Evolutionary conservation across 805 yeast genomes (phyloP).

Genomic region (Nakazawaea wyomingensis): DNA sequence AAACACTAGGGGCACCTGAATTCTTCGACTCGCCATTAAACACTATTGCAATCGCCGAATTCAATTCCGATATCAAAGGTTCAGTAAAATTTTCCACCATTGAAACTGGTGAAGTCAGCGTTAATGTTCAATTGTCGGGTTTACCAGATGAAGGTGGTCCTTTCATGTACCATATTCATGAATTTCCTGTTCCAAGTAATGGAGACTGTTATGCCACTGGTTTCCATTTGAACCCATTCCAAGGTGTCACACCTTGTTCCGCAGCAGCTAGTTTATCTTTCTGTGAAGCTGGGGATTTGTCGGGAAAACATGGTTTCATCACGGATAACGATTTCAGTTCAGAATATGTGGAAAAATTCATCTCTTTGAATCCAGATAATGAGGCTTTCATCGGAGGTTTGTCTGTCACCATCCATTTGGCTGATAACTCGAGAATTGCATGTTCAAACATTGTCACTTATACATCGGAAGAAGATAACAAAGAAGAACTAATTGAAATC

Average conservation of each 20-base stretch:
- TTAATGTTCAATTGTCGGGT: conserved; percentile 39
- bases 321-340: conserved; percentile 37
- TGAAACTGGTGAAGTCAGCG: conserved; percentile 31
- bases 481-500: conserved; percentile 4
- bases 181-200: conserved; percentile 27
- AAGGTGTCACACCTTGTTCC: conserved; percentile 32
- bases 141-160: conserved; percentile 40
- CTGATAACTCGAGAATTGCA: conserved; percentile 45
- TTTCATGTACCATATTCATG: conserved; percentile 40
- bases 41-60: conserved; percentile 52
- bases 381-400: conserved; percentile 36
- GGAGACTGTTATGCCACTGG: conserved; percentile 36
- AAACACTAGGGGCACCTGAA: conserved; percentile 39
- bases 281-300: conserved; percentile 45
- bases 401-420: conserved; percentile 46
- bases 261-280: conserved; percentile 28
- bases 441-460: conserved; percentile 43
- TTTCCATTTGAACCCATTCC: conserved; percentile 40
- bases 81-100: conserved; percentile 47
- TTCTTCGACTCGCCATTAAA: conserved; percentile 42
- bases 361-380: conserved; percentile 33
- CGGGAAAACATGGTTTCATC: conserved; percentile 44
- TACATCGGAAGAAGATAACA: not conserved
- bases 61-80: conserved; percentile 44
- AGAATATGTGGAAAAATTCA: conserved; percentile 34